phyloP scores from a whole-genome alignment of 2,329 filamentous ascomycete species.

The Hymenoscyphus linearis region DNA sequence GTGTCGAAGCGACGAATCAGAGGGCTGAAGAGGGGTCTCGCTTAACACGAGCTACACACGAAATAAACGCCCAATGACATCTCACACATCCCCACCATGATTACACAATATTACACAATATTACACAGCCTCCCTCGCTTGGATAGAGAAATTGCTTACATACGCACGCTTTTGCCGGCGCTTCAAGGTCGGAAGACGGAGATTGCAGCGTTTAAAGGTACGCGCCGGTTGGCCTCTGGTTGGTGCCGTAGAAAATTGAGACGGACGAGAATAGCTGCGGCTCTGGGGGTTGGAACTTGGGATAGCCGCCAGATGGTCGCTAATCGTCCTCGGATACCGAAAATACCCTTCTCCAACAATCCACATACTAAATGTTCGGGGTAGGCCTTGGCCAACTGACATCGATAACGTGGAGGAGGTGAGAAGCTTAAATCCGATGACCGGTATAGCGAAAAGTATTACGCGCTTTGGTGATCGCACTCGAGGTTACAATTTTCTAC shows the following conservation, averaged over 20 bases:
- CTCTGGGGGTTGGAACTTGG: background rate
- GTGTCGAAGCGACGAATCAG: conserved; percentile 23
- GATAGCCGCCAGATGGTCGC: background rate
- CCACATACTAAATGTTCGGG: background rate
- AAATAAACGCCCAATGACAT: conserved; percentile 20
- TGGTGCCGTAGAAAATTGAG: background rate
- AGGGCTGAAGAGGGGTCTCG: conserved; percentile 10
- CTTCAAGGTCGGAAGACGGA: conserved; percentile 24
- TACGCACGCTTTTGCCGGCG: background rate
- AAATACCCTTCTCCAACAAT: background rate
- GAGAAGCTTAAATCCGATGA: conserved; percentile 2
- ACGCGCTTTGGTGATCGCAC: background rate
- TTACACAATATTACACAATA: background rate
- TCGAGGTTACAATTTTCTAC: background rate
- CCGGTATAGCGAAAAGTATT: conserved; percentile 3
- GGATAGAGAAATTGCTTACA: background rate
- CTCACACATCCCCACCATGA: background rate
- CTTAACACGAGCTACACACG: conserved; percentile 30
- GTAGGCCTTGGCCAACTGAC: background rate
- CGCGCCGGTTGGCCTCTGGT: conserved; percentile 12
- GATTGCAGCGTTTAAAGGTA: conserved; percentile 20
- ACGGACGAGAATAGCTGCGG: background rate
- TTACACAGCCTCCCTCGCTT: background rate
- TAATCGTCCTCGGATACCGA: background rate
- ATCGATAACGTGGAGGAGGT: background rate